Percentiles rank a stretch among this genome's conserved stretches.
These are phyloP conservation scores for Rhizophagus prolifer DNA, from an alignment of 192 early-diverging fungal species.

Conservation along the genomic window DNA sequence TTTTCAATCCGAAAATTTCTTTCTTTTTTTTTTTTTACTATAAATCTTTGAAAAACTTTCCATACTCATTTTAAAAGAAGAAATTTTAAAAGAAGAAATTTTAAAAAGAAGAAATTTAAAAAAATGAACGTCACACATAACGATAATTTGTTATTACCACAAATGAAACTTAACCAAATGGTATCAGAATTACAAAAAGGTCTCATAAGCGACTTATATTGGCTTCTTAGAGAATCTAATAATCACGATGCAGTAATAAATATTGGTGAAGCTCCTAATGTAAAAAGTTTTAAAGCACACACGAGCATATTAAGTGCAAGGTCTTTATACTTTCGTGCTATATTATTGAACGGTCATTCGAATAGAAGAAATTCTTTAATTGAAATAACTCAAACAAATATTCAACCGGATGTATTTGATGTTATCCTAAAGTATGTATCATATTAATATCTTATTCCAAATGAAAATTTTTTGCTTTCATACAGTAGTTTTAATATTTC, in stretches of 20 bases:
- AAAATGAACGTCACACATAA: too few species aligned
- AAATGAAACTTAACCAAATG: not conserved
- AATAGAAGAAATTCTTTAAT: not conserved
- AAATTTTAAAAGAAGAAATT: too few species aligned
- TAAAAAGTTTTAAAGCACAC: conserved; percentile 15
- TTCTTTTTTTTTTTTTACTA: too few species aligned
- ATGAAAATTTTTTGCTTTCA: not conserved
- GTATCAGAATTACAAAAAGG: not conserved
- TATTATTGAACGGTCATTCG: not conserved
- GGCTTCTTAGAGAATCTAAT: conserved; percentile 10
- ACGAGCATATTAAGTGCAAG: not conserved
- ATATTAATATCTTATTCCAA: not conserved
- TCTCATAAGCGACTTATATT: not conserved
- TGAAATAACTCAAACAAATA: conserved; percentile 11
- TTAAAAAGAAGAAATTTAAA: too few species aligned
- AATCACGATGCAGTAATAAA: conserved; percentile 2
- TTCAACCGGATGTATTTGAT: conserved; percentile 19
- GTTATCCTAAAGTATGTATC: conserved; percentile 3
- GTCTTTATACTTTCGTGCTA: conserved; percentile 18
- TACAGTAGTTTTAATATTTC: not conserved
- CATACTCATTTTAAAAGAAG: too few species aligned
- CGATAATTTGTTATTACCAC: too few species aligned
- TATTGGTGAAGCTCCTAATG: conserved; percentile 4
- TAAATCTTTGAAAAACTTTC: too few species aligned
- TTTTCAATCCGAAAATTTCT: too few species aligned